phyloP scores from a whole-genome alignment of 805 yeast genomes.

The Helenozyma baotianmanensis region DNA sequence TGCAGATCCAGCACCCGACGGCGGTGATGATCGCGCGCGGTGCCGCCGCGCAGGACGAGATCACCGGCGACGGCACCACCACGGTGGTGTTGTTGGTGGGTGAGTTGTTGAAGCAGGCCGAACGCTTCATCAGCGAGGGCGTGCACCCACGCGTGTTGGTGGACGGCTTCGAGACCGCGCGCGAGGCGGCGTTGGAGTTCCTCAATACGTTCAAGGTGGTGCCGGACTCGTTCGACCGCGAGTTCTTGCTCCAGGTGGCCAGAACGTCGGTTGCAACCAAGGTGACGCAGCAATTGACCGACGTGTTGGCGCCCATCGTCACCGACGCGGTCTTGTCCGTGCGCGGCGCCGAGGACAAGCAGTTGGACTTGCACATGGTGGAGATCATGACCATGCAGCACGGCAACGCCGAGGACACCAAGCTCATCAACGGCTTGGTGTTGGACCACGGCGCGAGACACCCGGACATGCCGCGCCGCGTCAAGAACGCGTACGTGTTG shows the following conservation, averaged over 20 bases:
- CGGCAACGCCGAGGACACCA: conserved; percentile 77
- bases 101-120: conserved; percentile 90
- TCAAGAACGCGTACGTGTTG: conserved; percentile 77
- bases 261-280: conserved; percentile 85
- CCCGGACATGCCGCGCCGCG: conserved; percentile 95
- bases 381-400: conserved; percentile 99
- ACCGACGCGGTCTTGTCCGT: conserved; percentile 93
- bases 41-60: conserved; percentile 97
- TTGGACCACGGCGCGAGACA: conserved; percentile 98
- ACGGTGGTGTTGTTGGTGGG: conserved; percentile 93
- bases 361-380: conserved; percentile 90
- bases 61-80: conserved; percentile 99
- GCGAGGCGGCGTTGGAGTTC: conserved; percentile 66
- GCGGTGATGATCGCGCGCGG: conserved; percentile 75
- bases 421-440: conserved; percentile 81
- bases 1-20: conserved; percentile 75
- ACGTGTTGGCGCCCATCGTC: conserved; percentile 85
- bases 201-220: conserved; percentile 62
- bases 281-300: conserved; percentile 70
- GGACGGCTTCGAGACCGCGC: conserved; percentile 91
- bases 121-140: conserved; percentile 86
- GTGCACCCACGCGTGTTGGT: conserved; percentile 92
- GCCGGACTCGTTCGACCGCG: conserved; percentile 65
- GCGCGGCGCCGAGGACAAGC: conserved; percentile 41
- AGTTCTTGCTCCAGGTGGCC: conserved; percentile 86